A percentile compares a stretch with the other conserved stretches of the same genome.
These are phyloP conservation scores for Plasmodium billcollinsi DNA, from an alignment of 169 alveolate genomes.

Conservation along the genomic window DNA sequence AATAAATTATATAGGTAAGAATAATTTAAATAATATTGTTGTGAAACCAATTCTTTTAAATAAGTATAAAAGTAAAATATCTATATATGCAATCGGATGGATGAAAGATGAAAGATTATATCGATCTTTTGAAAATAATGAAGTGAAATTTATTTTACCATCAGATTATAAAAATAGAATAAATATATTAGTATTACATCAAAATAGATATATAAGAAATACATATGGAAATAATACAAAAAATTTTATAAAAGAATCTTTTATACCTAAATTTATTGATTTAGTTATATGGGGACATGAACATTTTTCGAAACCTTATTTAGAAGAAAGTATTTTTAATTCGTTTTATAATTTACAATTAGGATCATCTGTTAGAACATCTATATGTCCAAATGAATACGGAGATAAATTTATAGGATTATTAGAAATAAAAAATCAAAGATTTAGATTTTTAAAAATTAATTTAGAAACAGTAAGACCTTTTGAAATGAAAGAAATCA, in stretches of 20 bases:
- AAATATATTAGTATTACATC: conserved; percentile 96
- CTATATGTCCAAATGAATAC: conserved; percentile 93
- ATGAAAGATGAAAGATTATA: conserved; percentile 95
- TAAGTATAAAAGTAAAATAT: conserved; percentile 92
- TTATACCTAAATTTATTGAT: conserved; percentile 92
- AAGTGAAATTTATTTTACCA: conserved; percentile 93
- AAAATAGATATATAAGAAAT: conserved; percentile 93
- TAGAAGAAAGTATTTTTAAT: conserved; percentile 85
- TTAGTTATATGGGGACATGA: conserved; percentile 97
- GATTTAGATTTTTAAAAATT: conserved; percentile 91
- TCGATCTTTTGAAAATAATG: conserved; percentile 90
- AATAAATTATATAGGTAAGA: conserved; percentile 95
- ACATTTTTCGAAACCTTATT: conserved; percentile 93
- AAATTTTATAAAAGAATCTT: conserved; percentile 90
- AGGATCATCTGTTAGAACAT: conserved; percentile 95
- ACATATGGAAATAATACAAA: conserved; percentile 87
- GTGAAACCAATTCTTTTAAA: conserved; percentile 92
- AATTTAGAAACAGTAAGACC: conserved; percentile 92
- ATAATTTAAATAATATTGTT: conserved; percentile 88
- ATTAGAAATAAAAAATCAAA: conserved; percentile 88
- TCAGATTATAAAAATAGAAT: conserved; percentile 85
- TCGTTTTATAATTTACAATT: conserved; percentile 91
- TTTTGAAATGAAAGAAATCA: conserved; percentile 81
- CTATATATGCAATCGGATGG: conserved; percentile 97
- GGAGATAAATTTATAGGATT: conserved; percentile 92